Percentiles rank a stretch among this genome's conserved stretches.
Conservation (phyloP, 495 filamentous ascomycete species). For the Hyaloscypha bicolor region DNA sequence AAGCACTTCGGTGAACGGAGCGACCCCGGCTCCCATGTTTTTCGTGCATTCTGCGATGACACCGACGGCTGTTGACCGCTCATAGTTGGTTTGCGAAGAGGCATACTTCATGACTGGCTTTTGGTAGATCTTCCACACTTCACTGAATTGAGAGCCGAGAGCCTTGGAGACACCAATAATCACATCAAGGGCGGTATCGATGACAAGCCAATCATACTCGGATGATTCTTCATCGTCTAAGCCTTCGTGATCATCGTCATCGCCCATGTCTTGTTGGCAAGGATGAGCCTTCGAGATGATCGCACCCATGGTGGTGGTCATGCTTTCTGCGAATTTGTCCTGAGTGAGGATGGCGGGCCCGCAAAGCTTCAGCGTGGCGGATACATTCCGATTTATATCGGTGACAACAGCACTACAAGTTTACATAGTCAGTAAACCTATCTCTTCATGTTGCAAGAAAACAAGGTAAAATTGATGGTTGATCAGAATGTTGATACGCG, state of each 20-base stretch:
- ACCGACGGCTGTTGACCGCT: slow-evolving; percentile 87
- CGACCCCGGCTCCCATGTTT: slow-evolving; percentile 77
- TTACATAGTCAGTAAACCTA: slow-evolving; percentile 39
- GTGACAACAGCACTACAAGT: slow-evolving; percentile 76
- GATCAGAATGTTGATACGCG: slow-evolving; percentile 63
- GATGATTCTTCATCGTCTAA: slow-evolving; percentile 73
- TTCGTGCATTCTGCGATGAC: slow-evolving; percentile 90
- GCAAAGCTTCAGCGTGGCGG: slow-evolving; percentile 88
- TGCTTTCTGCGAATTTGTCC: slow-evolving; percentile 60
- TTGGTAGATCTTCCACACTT: slow-evolving; percentile 93
- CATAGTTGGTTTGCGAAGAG: slow-evolving; percentile 76
- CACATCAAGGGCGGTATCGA: slow-evolving; percentile 92
- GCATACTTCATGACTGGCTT: slow-evolving; percentile 88
- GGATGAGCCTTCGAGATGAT: slow-evolving; percentile 88
- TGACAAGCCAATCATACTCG: slow-evolving; percentile 95
- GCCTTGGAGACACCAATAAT: slow-evolving; percentile 80
- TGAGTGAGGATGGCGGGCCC: slow-evolving; percentile 84
- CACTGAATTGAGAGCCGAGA: slow-evolving; percentile 76
- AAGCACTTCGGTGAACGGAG: slow-evolving; percentile 73
- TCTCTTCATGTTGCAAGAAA: slow-evolving; percentile 7
- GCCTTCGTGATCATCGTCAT: slow-evolving; percentile 70
- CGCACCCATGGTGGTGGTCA: slow-evolving; percentile 57
- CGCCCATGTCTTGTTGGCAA: slow-evolving; percentile 86
- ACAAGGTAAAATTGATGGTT: slow-evolving; percentile 11
- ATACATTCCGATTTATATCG: slow-evolving; percentile 92